Evolutionary conservation across 176 grass and related monocot genomes (phyloP).

Genomic region (Raddia guianensis): DNA sequence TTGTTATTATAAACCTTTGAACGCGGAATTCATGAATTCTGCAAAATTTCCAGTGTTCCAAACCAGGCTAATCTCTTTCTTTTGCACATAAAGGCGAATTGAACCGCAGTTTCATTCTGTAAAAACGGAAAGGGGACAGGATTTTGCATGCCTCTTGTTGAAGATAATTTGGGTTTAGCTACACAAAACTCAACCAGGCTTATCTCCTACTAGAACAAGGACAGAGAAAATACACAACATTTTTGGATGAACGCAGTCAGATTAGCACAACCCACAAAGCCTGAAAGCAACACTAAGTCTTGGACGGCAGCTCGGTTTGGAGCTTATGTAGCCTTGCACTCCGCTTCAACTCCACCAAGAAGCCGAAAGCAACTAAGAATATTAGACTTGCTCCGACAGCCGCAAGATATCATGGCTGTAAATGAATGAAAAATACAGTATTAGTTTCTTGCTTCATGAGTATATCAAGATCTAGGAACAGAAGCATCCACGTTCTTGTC

Average conservation of each 20-base stretch:
- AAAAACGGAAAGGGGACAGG: not conserved
- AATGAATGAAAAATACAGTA: no score
- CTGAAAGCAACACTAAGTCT: conserved; percentile 29
- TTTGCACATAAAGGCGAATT: not conserved
- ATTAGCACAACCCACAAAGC: not conserved
- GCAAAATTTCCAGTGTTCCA: no score
- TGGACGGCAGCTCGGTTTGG: conserved; percentile 33
- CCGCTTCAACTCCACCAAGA: not conserved
- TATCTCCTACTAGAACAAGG: not conserved
- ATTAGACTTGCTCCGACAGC: not conserved
- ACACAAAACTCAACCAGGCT: not conserved
- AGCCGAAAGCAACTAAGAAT: conserved; percentile 35
- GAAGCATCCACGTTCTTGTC: not conserved
- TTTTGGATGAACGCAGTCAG: not conserved
- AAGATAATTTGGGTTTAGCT: not conserved
- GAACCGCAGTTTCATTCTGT: not conserved
- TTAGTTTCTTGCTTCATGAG: not conserved
- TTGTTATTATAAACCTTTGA: no score
- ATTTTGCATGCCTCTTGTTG: not conserved
- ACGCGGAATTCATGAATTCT: no score
- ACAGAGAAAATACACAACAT: not conserved
- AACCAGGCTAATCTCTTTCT: not conserved
- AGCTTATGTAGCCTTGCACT: conserved; percentile 14
- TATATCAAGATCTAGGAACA: not conserved
- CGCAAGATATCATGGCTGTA: not conserved